These are phyloP conservation scores for Medicago lupulina DNA, from an alignment of 306 rosid species.

Conservation along the genomic window DNA sequence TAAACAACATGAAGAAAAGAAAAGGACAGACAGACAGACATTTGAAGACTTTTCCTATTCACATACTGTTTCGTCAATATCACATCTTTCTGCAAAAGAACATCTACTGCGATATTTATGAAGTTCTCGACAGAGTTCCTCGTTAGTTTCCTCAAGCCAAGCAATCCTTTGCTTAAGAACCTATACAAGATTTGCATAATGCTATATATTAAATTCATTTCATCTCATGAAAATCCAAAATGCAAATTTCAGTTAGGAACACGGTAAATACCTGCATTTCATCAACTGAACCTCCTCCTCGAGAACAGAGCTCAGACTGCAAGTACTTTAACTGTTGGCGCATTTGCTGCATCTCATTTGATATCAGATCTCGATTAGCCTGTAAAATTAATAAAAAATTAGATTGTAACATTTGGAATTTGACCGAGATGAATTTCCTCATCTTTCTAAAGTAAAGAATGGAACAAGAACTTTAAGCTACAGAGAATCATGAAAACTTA, in stretches of 20 bases:
- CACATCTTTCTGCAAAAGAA: conserved; percentile 55
- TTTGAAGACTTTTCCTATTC: conserved; percentile 21
- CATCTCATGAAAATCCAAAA: conserved; percentile 14
- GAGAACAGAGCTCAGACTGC: conserved; percentile 80
- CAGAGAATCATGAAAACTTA: conserved; percentile 52
- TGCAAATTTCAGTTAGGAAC: conserved; percentile 14
- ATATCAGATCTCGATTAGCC: conserved; percentile 81
- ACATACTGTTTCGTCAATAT: conserved; percentile 64
- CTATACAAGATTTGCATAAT: conserved; percentile 48
- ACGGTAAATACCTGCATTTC: conserved; percentile 67
- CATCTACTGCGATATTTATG: conserved; percentile 74
- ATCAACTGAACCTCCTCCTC: conserved; percentile 60
- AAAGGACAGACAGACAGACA: conserved; percentile 22
- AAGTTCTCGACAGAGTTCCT: conserved; percentile 69
- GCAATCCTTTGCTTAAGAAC: conserved; percentile 73
- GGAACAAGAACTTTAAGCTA: conserved; percentile 24
- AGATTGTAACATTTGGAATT: conserved; percentile 40
- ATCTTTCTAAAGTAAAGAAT: conserved; percentile 31
- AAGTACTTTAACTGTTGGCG: conserved; percentile 73
- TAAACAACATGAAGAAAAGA: conserved; percentile 9
- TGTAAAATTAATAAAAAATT: conserved; percentile 43
- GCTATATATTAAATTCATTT: conserved; percentile 36
- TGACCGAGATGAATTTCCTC: conserved; percentile 20
- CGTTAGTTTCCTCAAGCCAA: conserved; percentile 80
- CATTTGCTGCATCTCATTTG: conserved; percentile 86